A percentile compares a stretch with the other conserved stretches of the same genome.
These are phyloP conservation scores for Trichoderma sp. DNA, from an alignment of 2,329 filamentous ascomycete species.

Conservation along the genomic window DNA sequence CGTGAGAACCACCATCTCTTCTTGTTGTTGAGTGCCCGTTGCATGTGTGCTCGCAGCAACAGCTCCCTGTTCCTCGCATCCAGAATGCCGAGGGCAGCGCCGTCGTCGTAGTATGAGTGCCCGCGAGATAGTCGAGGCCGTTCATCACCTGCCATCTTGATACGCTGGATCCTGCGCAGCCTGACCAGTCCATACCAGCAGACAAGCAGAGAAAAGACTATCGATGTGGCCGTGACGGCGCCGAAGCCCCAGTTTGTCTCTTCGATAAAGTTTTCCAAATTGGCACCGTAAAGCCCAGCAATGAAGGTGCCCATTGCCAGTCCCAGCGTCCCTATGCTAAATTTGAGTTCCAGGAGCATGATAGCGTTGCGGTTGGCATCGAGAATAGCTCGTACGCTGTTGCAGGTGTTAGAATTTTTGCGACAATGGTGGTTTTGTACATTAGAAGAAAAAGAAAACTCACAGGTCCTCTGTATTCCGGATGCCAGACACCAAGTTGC, in stretches of 20 bases:
- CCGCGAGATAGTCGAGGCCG: conserved; percentile 38
- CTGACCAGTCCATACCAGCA: conserved; percentile 81
- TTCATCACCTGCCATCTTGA: conserved; percentile 69
- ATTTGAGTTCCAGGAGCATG: conserved; percentile 95
- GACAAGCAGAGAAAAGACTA: conserved; percentile 70
- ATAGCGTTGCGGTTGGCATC: conserved; percentile 97
- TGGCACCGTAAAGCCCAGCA: conserved; percentile 99
- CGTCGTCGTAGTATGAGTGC: conserved; percentile 47
- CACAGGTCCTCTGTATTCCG: conserved; percentile 93
- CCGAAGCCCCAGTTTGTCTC: conserved; percentile 85
- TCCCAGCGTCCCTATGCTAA: conserved; percentile 92
- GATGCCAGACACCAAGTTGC: conserved; percentile 90
- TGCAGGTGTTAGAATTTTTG: background rate
- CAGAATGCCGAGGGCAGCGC: conserved; percentile 46
- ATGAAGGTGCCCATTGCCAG: conserved; percentile 92
- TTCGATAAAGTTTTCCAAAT: conserved; percentile 97
- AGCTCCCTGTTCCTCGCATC: conserved; percentile 55
- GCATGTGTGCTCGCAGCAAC: conserved; percentile 50
- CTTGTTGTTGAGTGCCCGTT: conserved; percentile 42
- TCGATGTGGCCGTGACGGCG: conserved; percentile 68
- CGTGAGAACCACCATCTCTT: conserved; percentile 31
- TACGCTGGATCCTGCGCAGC: conserved; percentile 79
- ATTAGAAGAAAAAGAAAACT: too few species aligned
- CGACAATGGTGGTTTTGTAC: too few species aligned
- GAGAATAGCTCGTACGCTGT: conserved; percentile 88